These are phyloP conservation scores for Rubroshorea leprosula DNA, from an alignment of 345 rosid species.

Conservation along the genomic window DNA sequence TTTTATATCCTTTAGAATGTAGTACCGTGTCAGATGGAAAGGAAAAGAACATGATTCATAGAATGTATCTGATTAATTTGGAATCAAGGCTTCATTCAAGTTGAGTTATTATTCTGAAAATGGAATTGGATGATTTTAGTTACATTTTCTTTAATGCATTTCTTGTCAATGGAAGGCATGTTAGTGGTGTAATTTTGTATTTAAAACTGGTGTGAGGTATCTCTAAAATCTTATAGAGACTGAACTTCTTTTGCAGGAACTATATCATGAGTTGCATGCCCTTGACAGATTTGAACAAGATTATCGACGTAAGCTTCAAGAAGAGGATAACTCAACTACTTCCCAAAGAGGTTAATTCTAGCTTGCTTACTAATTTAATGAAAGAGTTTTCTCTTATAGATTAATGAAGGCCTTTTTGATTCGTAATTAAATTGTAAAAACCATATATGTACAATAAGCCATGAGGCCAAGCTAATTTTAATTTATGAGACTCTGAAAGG, in stretches of 20 bases:
- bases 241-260: constrained; percentile 50
- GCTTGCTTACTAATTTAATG: background rate
- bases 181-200: background rate
- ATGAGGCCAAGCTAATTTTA: constrained; percentile 6
- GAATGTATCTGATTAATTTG: no score
- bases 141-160: no score
- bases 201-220: background rate
- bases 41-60: no score
- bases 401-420: background rate
- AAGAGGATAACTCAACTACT: constrained; percentile 72
- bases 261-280: constrained; percentile 95
- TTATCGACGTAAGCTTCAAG: constrained; percentile 88
- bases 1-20: background rate
- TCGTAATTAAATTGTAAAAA: background rate
- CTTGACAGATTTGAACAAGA: constrained; percentile 99
- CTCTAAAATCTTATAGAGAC: background rate
- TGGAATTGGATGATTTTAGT: no score
- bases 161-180: no score
- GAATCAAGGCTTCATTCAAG: no score
- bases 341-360: constrained; percentile 56
- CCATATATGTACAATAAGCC: background rate
- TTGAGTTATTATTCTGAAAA: no score
- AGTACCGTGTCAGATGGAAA: no score
- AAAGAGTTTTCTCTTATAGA: no score
- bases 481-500: background rate